Conservation (phyloP, 108 stramenopile genomes). For the Pseudonitzschia delicatissima region DNA sequence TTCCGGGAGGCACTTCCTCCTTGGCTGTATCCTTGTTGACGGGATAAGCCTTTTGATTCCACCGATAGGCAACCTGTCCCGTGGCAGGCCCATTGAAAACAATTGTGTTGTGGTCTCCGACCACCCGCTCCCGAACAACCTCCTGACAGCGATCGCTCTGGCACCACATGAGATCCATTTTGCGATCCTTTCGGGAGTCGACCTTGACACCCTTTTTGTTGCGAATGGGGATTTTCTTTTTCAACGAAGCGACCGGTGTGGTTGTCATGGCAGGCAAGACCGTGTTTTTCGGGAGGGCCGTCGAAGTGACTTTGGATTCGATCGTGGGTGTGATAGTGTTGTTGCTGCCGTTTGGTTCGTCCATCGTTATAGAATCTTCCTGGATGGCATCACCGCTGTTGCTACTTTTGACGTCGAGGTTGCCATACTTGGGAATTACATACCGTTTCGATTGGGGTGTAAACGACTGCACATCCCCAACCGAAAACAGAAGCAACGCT, state of each 20-base stretch:
- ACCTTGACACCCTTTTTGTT: not conserved
- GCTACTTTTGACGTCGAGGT: not conserved
- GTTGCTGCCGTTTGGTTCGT: not conserved
- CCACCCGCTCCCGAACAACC: conserved; percentile 66
- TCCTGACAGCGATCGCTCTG: conserved; percentile 48
- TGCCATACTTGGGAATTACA: not conserved
- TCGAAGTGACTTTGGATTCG: not conserved
- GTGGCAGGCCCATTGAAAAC: conserved; percentile 75
- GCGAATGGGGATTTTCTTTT: not conserved
- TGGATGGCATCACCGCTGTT: not conserved
- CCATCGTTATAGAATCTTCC: no score
- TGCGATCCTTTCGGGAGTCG: conserved; percentile 7
- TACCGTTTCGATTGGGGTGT: not conserved
- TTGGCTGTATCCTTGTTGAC: conserved; percentile 1
- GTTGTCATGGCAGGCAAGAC: not conserved
- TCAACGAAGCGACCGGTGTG: not conserved
- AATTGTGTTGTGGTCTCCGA: conserved; percentile 73
- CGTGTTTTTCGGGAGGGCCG: not conserved
- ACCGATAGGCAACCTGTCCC: conserved; percentile 77
- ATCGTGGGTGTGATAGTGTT: not conserved
- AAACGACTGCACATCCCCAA: not conserved
- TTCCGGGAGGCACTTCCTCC: not conserved
- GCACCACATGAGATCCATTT: conserved; percentile 78
- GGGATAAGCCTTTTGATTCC: conserved; percentile 30
- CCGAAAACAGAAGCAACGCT: not conserved